Conservation (phyloP, 148 eudicot genomes). For the Mesembryanthemum crystallinum region DNA sequence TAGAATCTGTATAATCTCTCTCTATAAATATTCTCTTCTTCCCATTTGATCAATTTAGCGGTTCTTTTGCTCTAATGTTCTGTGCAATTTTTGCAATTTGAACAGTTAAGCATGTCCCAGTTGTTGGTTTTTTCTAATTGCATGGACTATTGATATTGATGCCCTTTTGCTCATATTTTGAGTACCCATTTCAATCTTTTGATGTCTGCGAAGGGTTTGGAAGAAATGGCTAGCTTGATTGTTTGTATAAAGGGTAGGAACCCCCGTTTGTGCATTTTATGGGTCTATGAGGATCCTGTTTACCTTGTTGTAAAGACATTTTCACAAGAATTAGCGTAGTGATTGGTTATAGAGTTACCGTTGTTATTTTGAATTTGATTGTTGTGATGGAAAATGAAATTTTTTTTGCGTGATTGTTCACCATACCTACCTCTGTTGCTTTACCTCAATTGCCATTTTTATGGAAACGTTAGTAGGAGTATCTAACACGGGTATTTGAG, state of each 20-base stretch:
- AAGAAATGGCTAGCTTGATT: slow-evolving; percentile 5
- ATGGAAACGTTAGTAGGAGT: too few species aligned
- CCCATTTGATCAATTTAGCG: background rate
- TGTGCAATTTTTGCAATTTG: background rate
- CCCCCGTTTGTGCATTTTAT: slow-evolving; percentile 15
- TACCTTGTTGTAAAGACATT: background rate
- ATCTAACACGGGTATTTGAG: too few species aligned
- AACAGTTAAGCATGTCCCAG: background rate
- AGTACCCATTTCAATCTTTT: background rate
- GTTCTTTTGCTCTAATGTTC: background rate
- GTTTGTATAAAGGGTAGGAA: background rate
- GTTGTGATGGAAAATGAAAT: background rate
- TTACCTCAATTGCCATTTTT: too few species aligned
- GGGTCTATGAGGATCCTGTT: background rate
- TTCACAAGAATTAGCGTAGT: background rate
- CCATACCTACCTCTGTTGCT: background rate
- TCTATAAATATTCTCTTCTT: background rate
- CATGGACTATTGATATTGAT: background rate
- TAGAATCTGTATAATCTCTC: slow-evolving; percentile 60
- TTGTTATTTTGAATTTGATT: background rate
- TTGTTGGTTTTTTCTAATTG: slow-evolving; percentile 4
- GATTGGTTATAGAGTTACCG: background rate
- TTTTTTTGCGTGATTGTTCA: too few species aligned
- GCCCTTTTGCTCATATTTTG: slow-evolving; percentile 4
- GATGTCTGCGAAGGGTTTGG: background rate